phyloP scores from a whole-genome alignment of 2,329 filamentous ascomycete species.

The Kalmusia sp. region DNA sequence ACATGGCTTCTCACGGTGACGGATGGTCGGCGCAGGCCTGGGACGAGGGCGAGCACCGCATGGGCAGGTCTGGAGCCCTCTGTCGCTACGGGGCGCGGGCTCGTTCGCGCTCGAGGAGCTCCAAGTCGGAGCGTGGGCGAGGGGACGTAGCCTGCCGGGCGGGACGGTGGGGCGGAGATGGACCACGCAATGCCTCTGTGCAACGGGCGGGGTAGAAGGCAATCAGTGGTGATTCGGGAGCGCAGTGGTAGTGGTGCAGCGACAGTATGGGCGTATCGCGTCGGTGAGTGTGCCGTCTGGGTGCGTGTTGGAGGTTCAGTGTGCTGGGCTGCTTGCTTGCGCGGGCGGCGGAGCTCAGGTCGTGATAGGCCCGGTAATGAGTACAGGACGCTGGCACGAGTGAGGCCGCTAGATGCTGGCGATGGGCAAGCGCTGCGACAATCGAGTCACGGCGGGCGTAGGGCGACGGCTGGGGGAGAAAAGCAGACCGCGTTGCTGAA shows the following conservation, averaged over 20 bases:
- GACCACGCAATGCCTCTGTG: background rate
- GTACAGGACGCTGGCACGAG: slow-evolving; percentile 8
- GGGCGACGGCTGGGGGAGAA: slow-evolving; percentile 1
- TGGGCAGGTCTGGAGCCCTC: slow-evolving; percentile 33
- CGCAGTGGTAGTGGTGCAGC: background rate
- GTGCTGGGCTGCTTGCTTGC: slow-evolving; percentile 29
- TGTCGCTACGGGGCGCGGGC: slow-evolving; percentile 13
- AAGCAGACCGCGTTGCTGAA: background rate
- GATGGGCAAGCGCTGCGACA: slow-evolving; percentile 9
- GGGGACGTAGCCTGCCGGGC: slow-evolving; percentile 1
- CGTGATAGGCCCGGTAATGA: slow-evolving; percentile 19
- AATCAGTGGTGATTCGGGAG: slow-evolving; percentile 1
- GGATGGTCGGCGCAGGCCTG: slow-evolving; percentile 45
- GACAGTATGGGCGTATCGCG: background rate
- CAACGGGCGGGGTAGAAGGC: slow-evolving; percentile 8
- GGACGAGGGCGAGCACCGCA: slow-evolving; percentile 41
- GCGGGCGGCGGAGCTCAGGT: slow-evolving; percentile 12
- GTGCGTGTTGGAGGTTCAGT: background rate
- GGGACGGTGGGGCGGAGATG: slow-evolving; percentile 5
- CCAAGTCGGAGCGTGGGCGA: slow-evolving; percentile 15
- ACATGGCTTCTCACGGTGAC: slow-evolving; percentile 47
- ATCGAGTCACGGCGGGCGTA: background rate
- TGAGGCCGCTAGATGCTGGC: background rate
- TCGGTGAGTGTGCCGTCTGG: background rate
- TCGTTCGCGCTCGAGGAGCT: slow-evolving; percentile 19